phyloP scores from a whole-genome alignment of 352 stramenopile species.

The Thraustochytrium sp. region DNA sequence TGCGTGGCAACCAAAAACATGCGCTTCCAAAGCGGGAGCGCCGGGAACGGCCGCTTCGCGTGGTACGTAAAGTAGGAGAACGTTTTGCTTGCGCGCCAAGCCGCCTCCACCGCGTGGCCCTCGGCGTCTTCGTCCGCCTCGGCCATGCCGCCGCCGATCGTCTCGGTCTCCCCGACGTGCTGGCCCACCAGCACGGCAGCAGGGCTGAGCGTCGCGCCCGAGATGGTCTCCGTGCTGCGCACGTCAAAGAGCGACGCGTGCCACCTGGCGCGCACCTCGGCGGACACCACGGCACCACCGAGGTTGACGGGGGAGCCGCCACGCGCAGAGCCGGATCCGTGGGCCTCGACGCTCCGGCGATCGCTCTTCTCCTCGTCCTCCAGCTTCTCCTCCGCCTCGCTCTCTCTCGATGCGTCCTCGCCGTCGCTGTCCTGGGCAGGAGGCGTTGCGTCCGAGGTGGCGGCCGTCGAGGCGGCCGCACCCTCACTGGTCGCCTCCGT shows the following conservation, averaged over 20 bases:
- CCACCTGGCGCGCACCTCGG: background rate
- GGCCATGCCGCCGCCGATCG: background rate
- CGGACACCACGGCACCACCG: background rate
- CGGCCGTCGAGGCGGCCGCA: no score
- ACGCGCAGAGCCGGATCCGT: background rate
- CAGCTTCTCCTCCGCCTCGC: background rate
- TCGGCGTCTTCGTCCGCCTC: background rate
- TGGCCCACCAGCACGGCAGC: background rate
- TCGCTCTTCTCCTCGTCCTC: background rate
- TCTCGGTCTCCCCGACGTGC: background rate
- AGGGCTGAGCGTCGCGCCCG: background rate
- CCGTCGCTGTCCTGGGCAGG: background rate
- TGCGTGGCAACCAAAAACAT: slow-evolving; percentile 25
- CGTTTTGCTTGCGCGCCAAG: background rate
- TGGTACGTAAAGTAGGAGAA: slow-evolving; percentile 28
- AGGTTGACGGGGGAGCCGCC: background rate
- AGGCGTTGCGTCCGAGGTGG: background rate
- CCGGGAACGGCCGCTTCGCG: background rate
- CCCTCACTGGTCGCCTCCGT: background rate
- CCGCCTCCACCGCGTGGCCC: background rate
- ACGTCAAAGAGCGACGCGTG: background rate
- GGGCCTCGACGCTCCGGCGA: background rate
- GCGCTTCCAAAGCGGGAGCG: background rate
- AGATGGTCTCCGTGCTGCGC: background rate
- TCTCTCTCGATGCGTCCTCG: background rate